Evolutionary conservation across 2,329 filamentous ascomycete species (phyloP).

Genomic region (Xylaria sp.): DNA sequence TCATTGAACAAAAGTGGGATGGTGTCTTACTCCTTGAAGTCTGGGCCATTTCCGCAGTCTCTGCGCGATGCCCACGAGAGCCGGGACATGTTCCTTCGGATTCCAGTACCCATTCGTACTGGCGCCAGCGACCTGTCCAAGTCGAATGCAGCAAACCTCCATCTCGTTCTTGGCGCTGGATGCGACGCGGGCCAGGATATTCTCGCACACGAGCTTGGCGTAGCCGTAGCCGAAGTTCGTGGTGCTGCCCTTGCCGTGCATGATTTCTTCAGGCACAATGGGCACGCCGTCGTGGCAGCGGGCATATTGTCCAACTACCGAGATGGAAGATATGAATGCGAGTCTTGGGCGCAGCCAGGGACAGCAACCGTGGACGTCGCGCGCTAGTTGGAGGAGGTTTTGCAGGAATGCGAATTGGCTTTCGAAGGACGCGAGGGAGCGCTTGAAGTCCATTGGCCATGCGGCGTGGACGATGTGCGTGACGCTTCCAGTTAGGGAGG

Average conservation of each 20-base stretch:
- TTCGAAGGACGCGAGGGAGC: constrained; percentile 14
- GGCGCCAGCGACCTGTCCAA: constrained; percentile 42
- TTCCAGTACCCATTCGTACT: constrained; percentile 38
- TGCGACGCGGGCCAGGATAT: constrained; percentile 36
- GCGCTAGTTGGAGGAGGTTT: constrained; percentile 1
- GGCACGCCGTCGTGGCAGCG: neutral
- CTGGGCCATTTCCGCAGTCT: constrained; percentile 23
- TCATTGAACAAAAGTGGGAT: neutral
- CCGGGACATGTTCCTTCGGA: constrained; percentile 38
- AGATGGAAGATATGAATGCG: constrained; percentile 30
- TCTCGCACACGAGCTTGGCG: constrained; percentile 42
- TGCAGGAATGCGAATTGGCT: constrained; percentile 11
- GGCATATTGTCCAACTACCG: constrained; percentile 22
- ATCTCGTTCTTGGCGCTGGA: constrained; percentile 31
- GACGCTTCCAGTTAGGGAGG: neutral
- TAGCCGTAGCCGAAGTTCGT: constrained; percentile 36
- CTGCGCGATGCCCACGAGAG: constrained; percentile 40
- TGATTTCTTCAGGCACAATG: constrained; percentile 34
- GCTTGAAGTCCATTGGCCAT: constrained; percentile 23
- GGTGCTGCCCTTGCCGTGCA: constrained; percentile 28
- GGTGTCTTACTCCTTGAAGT: constrained; percentile 18
- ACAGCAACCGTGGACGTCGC: neutral
- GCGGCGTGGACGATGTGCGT: constrained; percentile 19
- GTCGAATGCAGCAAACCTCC: constrained; percentile 34
- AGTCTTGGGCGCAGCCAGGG: constrained; percentile 14